A percentile compares a stretch with the other conserved stretches of the same genome.
Evolutionary conservation across 139 green algal genomes (phyloP).

Genomic region (Chlorella sp.): DNA sequence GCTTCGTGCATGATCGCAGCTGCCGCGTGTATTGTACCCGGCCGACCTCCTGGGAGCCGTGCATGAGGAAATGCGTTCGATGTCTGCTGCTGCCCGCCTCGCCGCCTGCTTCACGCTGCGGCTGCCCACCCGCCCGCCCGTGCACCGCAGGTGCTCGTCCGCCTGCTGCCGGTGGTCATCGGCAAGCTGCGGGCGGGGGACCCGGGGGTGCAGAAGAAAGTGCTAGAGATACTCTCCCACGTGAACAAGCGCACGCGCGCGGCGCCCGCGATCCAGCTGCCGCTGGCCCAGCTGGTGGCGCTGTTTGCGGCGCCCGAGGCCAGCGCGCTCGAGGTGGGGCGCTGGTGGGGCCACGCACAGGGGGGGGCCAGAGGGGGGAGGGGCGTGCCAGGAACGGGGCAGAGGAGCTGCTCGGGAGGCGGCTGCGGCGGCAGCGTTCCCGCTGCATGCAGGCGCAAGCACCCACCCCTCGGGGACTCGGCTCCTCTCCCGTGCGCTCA

Average conservation of each 20-base stretch:
- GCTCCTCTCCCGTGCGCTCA: too few relatives aligned
- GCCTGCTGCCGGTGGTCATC: slow-evolving; percentile 79
- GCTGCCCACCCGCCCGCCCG: not conserved
- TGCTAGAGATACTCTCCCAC: slow-evolving; percentile 89
- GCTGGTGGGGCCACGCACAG: too few relatives aligned
- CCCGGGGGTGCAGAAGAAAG: slow-evolving; percentile 25
- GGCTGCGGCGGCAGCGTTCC: too few relatives aligned
- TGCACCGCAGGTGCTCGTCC: slow-evolving; percentile 58
- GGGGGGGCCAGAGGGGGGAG: too few relatives aligned
- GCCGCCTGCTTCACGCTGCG: not conserved
- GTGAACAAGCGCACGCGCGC: slow-evolving; percentile 88
- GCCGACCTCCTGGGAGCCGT: not conserved
- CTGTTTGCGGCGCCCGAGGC: slow-evolving; percentile 66
- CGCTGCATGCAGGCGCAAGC: too few relatives aligned
- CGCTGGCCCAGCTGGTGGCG: slow-evolving; percentile 63
- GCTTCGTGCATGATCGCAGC: not conserved
- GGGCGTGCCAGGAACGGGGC: too few relatives aligned
- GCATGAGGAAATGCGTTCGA: too few relatives aligned
- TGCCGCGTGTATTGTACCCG: not conserved
- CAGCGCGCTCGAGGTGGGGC: too few relatives aligned
- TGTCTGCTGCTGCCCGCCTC: too few relatives aligned
- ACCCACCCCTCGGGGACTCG: too few relatives aligned
- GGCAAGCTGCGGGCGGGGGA: slow-evolving; percentile 21
- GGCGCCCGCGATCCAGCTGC: slow-evolving; percentile 64
- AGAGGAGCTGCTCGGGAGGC: too few relatives aligned